These are phyloP conservation scores for Talaromyces sp. DNA, from an alignment of 2,329 filamentous ascomycete species.

Conservation along the genomic window DNA sequence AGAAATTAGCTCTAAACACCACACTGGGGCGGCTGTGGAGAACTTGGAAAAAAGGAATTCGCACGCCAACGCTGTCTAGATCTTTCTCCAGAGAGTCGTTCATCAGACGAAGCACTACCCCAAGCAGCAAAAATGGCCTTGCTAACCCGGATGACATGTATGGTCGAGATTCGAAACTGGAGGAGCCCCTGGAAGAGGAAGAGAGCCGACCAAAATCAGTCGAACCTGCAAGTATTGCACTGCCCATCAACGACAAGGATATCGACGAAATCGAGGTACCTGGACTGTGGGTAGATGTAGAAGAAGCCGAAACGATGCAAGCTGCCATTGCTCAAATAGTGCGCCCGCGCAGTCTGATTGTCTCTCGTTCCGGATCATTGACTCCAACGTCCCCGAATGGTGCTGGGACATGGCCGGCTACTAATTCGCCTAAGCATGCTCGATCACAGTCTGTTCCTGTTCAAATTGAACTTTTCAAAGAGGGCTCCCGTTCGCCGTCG, in stretches of 20 bases:
- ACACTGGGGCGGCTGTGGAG: slow-evolving; percentile 88
- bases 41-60: slow-evolving; percentile 79
- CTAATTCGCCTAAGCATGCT: slow-evolving; percentile 8
- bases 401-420: slow-evolving; percentile 12
- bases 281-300: slow-evolving; percentile 57
- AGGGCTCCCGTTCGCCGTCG: background rate
- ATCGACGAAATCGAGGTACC: slow-evolving; percentile 65
- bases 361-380: slow-evolving; percentile 30
- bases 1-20: slow-evolving; percentile 84
- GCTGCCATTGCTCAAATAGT: slow-evolving; percentile 40
- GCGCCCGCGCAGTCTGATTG: slow-evolving; percentile 42
- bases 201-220: slow-evolving; percentile 22
- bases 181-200: slow-evolving; percentile 20
- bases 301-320: slow-evolving; percentile 40
- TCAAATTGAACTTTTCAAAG: slow-evolving; percentile 8
- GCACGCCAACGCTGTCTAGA: slow-evolving; percentile 35
- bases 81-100: slow-evolving; percentile 44
- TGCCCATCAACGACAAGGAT: slow-evolving; percentile 55
- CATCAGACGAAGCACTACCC: slow-evolving; percentile 27
- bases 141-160: slow-evolving; percentile 33
- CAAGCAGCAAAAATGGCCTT: slow-evolving; percentile 39
- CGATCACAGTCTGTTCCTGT: slow-evolving; percentile 19
- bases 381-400: slow-evolving; percentile 24
- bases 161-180: slow-evolving; percentile 18
- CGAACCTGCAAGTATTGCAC: slow-evolving; percentile 31